Conservation (phyloP, 2,329 filamentous ascomycete species). For the Claviceps monticola region DNA sequence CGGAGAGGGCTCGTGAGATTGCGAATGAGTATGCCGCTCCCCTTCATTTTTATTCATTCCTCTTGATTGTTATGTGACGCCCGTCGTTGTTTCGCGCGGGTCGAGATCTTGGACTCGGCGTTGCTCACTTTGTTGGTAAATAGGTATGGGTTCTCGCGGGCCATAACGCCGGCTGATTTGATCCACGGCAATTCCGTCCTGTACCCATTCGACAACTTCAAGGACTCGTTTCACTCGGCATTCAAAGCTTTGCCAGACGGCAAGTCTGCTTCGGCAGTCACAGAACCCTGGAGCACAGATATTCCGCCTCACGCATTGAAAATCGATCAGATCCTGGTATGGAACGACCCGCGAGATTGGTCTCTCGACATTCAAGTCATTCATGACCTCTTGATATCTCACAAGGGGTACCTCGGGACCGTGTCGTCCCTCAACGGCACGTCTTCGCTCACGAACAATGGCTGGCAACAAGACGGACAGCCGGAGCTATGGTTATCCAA, state of each 20-base stretch:
- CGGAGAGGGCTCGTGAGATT: slow-evolving; percentile 54
- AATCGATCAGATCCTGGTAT: slow-evolving; percentile 83
- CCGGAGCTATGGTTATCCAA: slow-evolving; percentile 80
- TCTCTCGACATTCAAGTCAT: slow-evolving; percentile 79
- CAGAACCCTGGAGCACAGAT: slow-evolving; percentile 19
- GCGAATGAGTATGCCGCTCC: slow-evolving; percentile 43
- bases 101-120: too few relatives aligned
- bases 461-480: slow-evolving; percentile 74
- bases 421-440: slow-evolving; percentile 60
- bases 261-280: slow-evolving; percentile 17
- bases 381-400: slow-evolving; percentile 67
- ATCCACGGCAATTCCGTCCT: slow-evolving; percentile 57
- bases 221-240: slow-evolving; percentile 17
- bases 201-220: slow-evolving; percentile 60
- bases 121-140: not conserved
- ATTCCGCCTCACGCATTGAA: slow-evolving; percentile 41
- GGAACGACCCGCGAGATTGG: slow-evolving; percentile 96
- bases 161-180: slow-evolving; percentile 78
- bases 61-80: not conserved
- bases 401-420: slow-evolving; percentile 68
- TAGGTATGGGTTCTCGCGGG: slow-evolving; percentile 60
- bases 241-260: slow-evolving; percentile 19
- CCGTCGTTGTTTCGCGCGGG: not conserved
- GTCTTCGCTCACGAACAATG: slow-evolving; percentile 48
- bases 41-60: not conserved